phyloP scores from a whole-genome alignment of 345 rosid species.

The Limnanthes douglasii region DNA sequence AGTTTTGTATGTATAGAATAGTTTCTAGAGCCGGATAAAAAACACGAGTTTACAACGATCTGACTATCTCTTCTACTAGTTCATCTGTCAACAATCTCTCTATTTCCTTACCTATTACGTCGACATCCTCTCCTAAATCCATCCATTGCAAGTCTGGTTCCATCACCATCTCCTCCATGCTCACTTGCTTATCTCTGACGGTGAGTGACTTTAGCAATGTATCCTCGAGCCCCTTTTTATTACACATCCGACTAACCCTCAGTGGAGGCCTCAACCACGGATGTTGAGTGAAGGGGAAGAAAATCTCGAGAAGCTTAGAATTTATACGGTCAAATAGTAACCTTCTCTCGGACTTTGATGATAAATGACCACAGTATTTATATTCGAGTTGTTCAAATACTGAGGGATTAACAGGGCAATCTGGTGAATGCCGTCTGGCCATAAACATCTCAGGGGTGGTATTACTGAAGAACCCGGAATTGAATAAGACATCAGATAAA shows the following conservation, averaged over 20 bases:
- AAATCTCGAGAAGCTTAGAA: conserved; percentile 28
- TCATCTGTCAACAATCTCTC: conserved; percentile 56
- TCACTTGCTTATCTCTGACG: conserved; percentile 20
- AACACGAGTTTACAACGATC: too few species aligned
- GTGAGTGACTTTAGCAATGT: conserved; percentile 22
- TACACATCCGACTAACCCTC: conserved; percentile 6
- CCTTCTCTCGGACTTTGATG: conserved; percentile 46
- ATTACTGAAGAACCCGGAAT: conserved; percentile 31
- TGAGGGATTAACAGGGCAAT: conserved; percentile 38
- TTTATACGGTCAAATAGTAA: conserved; percentile 59
- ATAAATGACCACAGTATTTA: conserved; percentile 24
- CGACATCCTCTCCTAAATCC: conserved; percentile 33
- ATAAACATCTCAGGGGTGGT: conserved; percentile 25
- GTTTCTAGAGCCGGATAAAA: too few species aligned
- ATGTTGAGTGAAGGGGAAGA: conserved; percentile 26
- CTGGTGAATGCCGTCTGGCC: conserved; percentile 35
- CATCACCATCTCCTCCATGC: conserved; percentile 18
- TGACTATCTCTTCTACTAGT: conserved; percentile 41
- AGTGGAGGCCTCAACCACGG: conserved; percentile 44
- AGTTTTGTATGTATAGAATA: conserved; percentile 7
- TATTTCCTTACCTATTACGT: conserved; percentile 52
- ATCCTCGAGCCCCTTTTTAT: conserved; percentile 25
- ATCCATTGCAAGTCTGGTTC: conserved; percentile 39
- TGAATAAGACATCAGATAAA: conserved; percentile 28
- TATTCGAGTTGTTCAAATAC: conserved; percentile 72